phyloP scores from a whole-genome alignment of 2,329 filamentous ascomycete genomes.

The Hymenoscyphus occultus region DNA sequence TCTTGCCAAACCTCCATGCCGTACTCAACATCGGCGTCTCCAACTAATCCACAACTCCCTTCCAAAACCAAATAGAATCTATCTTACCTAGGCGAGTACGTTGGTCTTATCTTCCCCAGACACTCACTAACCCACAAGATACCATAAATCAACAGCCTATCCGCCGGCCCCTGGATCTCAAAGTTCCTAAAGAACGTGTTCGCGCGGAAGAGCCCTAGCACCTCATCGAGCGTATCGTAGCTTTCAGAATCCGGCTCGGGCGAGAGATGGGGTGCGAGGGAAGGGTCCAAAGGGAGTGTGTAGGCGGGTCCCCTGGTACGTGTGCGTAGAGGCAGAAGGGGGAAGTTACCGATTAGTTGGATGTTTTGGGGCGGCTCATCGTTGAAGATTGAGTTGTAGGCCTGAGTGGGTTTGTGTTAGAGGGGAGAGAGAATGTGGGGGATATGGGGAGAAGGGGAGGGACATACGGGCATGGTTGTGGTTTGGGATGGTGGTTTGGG shows the following conservation, averaged over 20 bases:
- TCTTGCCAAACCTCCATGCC: too few relatives aligned
- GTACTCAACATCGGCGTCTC: too few relatives aligned
- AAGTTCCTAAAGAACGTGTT: slow-evolving; percentile 99
- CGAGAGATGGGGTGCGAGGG: slow-evolving; percentile 46
- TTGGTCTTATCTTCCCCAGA: slow-evolving; percentile 79
- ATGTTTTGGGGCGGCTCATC: slow-evolving; percentile 63
- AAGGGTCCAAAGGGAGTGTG: slow-evolving; percentile 62
- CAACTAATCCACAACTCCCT: not conserved
- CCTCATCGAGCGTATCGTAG: slow-evolving; percentile 95
- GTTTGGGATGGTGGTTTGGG: slow-evolving; percentile 3
- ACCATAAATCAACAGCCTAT: slow-evolving; percentile 92
- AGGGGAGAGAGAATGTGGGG: not conserved
- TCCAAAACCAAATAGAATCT: not conserved
- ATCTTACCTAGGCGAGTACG: slow-evolving; percentile 59
- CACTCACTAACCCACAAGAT: slow-evolving; percentile 94
- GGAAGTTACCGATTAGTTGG: slow-evolving; percentile 79
- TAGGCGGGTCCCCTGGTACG: slow-evolving; percentile 94
- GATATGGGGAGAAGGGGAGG: not conserved
- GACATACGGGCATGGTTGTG: slow-evolving; percentile 21
- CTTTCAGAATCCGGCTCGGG: slow-evolving; percentile 84
- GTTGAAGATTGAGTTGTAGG: slow-evolving; percentile 98
- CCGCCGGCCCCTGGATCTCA: slow-evolving; percentile 94
- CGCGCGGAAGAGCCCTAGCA: slow-evolving; percentile 87
- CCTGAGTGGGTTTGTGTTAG: slow-evolving; percentile 48
- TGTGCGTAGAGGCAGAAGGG: slow-evolving; percentile 89